phyloP scores from a whole-genome alignment of 768 basidiomycete species.

The Daedaleopsis nitida region DNA sequence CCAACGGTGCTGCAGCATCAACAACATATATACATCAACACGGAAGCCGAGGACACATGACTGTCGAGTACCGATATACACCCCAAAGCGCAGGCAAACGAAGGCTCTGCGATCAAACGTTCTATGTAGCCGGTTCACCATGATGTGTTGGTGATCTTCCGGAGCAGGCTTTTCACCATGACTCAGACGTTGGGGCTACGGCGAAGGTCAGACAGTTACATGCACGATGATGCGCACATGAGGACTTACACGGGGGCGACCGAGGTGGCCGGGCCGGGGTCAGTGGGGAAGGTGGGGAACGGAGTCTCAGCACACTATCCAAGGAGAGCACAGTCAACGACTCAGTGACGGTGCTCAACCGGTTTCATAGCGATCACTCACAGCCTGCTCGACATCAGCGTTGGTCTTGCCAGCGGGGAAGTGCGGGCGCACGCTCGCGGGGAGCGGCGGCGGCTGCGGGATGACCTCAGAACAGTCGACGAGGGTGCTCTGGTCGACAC shows the following conservation, averaged over 20 bases:
- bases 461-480: conserved; percentile 19
- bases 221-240: not conserved
- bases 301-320: conserved; percentile 8
- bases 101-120: too few species aligned
- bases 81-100: too few species aligned
- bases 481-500: conserved; percentile 12
- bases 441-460: conserved; percentile 8
- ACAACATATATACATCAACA: too few species aligned
- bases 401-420: conserved; percentile 26
- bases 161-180: too few species aligned
- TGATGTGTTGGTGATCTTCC: too few species aligned
- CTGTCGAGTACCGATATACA: too few species aligned
- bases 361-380: conserved; percentile 1
- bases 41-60: too few species aligned
- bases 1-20: too few species aligned
- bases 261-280: conserved; percentile 34
- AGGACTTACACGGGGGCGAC: conserved; percentile 33
- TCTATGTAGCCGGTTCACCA: too few species aligned
- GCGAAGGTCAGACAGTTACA: conserved; percentile 21
- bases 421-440: conserved; percentile 7
- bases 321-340: not conserved
- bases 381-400: conserved; percentile 26
- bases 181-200: not conserved
- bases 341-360: not conserved
- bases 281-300: conserved; percentile 19